These are phyloP conservation scores for Coemansia guatemalensis DNA, from an alignment of 192 early-diverging fungal genomes.

Conservation along the genomic window DNA sequence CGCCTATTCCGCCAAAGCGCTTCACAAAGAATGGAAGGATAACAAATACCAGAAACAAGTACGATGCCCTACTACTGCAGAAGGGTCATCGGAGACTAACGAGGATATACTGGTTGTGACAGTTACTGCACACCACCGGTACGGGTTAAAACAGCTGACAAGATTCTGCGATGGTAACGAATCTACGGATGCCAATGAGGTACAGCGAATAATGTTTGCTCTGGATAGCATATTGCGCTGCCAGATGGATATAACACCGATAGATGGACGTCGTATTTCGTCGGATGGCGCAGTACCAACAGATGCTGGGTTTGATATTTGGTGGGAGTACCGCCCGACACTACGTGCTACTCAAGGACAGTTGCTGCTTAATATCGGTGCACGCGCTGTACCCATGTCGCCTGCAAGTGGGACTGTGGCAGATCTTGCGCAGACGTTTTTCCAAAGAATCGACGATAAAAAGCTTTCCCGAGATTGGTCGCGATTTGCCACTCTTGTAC, in stretches of 20 bases:
- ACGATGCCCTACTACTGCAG: background rate
- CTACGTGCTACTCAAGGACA: conserved; percentile 5
- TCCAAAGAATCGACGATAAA: background rate
- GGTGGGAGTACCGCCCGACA: conserved; percentile 36
- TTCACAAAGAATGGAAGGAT: conserved; percentile 15
- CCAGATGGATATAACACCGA: background rate
- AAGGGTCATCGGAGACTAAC: no score
- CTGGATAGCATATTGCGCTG: conserved; percentile 23
- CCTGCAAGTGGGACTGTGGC: conserved; percentile 8
- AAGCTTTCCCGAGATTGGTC: background rate
- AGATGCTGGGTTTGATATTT: conserved; percentile 19
- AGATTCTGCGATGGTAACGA: conserved; percentile 6
- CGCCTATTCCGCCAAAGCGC: conserved; percentile 19
- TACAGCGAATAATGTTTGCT: conserved; percentile 22
- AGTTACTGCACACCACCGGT: conserved; percentile 12
- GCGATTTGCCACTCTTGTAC: no score
- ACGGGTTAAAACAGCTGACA: conserved; percentile 12
- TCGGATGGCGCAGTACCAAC: background rate
- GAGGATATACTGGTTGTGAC: conserved; percentile 13
- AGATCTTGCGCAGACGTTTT: conserved; percentile 9
- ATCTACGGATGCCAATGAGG: conserved; percentile 1
- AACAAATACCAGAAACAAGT: background rate
- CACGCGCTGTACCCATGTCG: conserved; percentile 11
- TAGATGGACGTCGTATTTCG: conserved; percentile 1
- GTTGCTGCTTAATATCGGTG: conserved; percentile 10